Conservation (phyloP, 139 green algal species). For the Picochlorum sp. region DNA sequence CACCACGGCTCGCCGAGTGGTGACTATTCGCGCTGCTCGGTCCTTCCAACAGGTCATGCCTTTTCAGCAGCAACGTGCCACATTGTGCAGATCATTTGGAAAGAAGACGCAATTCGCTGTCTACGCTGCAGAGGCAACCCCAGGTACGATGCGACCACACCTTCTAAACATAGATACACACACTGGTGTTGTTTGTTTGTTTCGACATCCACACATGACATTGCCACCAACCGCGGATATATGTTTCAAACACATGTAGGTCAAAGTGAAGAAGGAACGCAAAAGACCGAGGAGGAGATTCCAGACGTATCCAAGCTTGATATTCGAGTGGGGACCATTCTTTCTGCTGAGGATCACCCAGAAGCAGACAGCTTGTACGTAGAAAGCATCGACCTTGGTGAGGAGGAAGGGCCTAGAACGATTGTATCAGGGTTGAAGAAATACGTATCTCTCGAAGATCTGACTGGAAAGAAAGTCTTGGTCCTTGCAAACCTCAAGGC, state of each 20-base stretch:
- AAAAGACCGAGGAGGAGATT: neutral
- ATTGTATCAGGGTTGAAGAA: constrained; percentile 89
- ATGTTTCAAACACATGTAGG: no score
- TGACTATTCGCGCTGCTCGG: no score
- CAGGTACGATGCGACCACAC: no score
- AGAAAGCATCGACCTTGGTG: constrained; percentile 89
- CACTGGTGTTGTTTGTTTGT: no score
- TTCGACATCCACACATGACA: no score
- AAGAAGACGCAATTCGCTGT: neutral
- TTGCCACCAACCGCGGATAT: no score
- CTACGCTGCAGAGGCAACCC: neutral
- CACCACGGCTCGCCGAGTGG: no score
- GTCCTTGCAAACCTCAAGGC: constrained; percentile 93
- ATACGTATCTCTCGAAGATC: constrained; percentile 75
- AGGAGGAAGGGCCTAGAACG: constrained; percentile 57
- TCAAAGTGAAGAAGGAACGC: no score
- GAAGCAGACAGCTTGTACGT: constrained; percentile 89
- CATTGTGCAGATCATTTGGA: neutral
- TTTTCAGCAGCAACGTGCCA: no score
- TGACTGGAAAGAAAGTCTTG: constrained; percentile 67
- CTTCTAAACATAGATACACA: no score
- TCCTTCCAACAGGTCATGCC: no score
- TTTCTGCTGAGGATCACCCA: constrained; percentile 60
- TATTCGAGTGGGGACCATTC: constrained; percentile 79
- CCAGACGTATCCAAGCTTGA: constrained; percentile 43